Evolutionary conservation across 2,329 filamentous ascomycete genomes (phyloP), one percentile per base, ranked within the genome.

Genomic region (Thielaviopsis populi): DNA sequence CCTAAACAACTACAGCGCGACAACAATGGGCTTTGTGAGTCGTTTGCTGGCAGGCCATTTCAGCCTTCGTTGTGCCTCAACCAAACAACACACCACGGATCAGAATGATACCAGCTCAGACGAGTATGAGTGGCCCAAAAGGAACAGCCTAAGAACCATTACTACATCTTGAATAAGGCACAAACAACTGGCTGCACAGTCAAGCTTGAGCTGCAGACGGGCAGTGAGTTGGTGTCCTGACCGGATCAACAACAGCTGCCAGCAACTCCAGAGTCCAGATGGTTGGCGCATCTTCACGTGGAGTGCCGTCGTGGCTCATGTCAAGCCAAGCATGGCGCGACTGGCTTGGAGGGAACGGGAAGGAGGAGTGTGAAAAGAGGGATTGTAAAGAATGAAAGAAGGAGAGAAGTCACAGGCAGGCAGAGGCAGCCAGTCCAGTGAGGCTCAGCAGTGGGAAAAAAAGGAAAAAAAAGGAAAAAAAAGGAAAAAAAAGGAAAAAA

Each of bases 351-450:
- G 7, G 33, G 33, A 37, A 37, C 3, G 3, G 33, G 33, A 8
- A 8, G 33, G 33, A 10, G 6, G 33, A 8, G 5, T 37, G 4
- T 8, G 46, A 24, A 50, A 50, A 50, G 24, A 48, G 22, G 10
- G 37, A 48, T 30, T 17, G n/a, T 27, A 40, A 37, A 30, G 42
- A 59, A 59, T 48, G 27, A n/a, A 50, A 22, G 30, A 41, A 50
- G n/a, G 22, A 27, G 10, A 27, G 46, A 61, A 27, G 27, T 67
- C 73, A 17, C n/a, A 37, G 50, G 15, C 27, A 56, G 46, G 3
- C 46, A n/a, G 46, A n/a, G 46, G 7, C 19, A 15, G 22, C 17
- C 46, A 50, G 53, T 27, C 53, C 24, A 56, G 53, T 56, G 53
- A 56, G 53, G 53, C 53, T 56, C 27, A 56, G 53, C 30, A 33